A percentile compares a stretch with the other conserved stretches of the same genome.
Evolutionary conservation across 441 rosid genomes (phyloP).

Genomic region (Dalechampia spathulata): DNA sequence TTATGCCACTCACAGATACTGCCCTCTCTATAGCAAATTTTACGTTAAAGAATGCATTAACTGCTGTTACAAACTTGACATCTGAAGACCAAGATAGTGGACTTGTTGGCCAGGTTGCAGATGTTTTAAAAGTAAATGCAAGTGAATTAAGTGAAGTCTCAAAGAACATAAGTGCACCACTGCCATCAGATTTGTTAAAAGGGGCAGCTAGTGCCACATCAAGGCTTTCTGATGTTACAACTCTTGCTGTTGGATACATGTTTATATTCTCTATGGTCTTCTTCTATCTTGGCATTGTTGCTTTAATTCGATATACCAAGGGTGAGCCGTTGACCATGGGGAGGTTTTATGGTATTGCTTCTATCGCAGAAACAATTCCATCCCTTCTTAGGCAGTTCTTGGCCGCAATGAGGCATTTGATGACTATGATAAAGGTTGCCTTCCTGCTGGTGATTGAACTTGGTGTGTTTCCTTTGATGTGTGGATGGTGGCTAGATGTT

Average conservation of each 20-base stretch:
- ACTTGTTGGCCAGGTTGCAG: constrained; percentile 54
- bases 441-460: constrained; percentile 96
- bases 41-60: constrained; percentile 64
- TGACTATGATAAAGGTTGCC: constrained; percentile 99
- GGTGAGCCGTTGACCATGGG: constrained; percentile 90
- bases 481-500: constrained; percentile 99
- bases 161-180: constrained; percentile 43
- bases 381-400: constrained; percentile 87
- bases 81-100: constrained; percentile 59
- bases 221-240: constrained; percentile 88
- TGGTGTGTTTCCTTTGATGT: constrained; percentile 98
- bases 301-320: constrained; percentile 83
- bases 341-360: constrained; percentile 79
- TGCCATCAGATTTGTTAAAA: constrained; percentile 55
- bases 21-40: constrained; percentile 67
- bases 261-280: constrained; percentile 62
- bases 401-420: constrained; percentile 97
- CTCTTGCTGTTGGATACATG: constrained; percentile 89
- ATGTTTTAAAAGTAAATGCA: constrained; percentile 53
- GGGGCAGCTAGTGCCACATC: constrained; percentile 57
- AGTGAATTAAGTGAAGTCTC: constrained; percentile 50
- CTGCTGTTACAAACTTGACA: constrained; percentile 70
- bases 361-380: constrained; percentile 81
- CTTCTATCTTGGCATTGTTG: constrained; percentile 75
- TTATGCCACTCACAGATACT: constrained; percentile 58